Percentiles rank a stretch among this genome's conserved stretches.
These are phyloP conservation scores for Vigna unguiculata DNA, from an alignment of 306 rosid species.

Conservation along the genomic window DNA sequence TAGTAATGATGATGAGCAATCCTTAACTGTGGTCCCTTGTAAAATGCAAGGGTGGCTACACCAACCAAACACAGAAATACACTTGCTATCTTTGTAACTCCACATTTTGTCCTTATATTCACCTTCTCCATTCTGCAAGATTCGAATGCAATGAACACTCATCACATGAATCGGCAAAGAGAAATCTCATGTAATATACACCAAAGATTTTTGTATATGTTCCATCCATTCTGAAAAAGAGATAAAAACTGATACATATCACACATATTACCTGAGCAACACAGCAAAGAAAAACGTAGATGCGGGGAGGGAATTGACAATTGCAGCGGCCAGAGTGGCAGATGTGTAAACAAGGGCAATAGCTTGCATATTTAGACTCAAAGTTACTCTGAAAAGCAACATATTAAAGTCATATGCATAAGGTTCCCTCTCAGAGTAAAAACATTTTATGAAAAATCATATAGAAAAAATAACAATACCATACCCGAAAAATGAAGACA, in stretches of 20 bases:
- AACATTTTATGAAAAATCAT: conserved; percentile 16
- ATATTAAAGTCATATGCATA: conserved; percentile 21
- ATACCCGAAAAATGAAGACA: conserved; percentile 64
- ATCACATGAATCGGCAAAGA: no score
- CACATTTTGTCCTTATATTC: conserved; percentile 51
- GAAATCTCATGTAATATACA: no score
- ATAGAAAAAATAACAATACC: not conserved
- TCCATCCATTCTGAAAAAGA: not conserved
- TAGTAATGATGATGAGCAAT: conserved; percentile 37
- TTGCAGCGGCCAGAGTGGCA: conserved; percentile 61
- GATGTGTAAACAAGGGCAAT: conserved; percentile 59
- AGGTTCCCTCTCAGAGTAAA: not conserved
- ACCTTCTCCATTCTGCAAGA: conserved; percentile 64
- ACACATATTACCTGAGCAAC: conserved; percentile 50
- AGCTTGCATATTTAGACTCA: conserved; percentile 50
- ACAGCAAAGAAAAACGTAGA: conserved; percentile 61
- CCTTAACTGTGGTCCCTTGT: conserved; percentile 61
- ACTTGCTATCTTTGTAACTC: conserved; percentile 63
- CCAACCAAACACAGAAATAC: conserved; percentile 59
- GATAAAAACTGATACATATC: not conserved
- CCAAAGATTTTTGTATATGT: no score
- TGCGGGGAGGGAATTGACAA: conserved; percentile 56
- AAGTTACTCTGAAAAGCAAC: conserved; percentile 52
- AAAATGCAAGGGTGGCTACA: conserved; percentile 62
- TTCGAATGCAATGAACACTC: not conserved